phyloP scores from a whole-genome alignment of 2,329 filamentous ascomycete genomes.

The Aspergillus novofumigatus region DNA sequence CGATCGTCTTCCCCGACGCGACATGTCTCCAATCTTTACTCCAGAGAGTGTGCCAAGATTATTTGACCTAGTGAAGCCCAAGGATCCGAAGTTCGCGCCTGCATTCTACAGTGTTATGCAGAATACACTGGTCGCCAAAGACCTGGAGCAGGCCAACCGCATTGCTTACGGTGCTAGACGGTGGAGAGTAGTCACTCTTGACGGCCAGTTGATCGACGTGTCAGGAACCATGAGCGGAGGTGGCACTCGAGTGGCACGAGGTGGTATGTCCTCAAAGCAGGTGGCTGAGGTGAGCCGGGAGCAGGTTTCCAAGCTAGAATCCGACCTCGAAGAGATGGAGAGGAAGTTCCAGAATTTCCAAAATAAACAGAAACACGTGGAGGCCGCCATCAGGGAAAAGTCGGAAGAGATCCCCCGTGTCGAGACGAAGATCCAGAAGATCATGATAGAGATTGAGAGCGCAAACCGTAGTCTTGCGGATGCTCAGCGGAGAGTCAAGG shows the following conservation, averaged over 20 bases:
- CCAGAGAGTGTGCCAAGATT: constrained; percentile 88
- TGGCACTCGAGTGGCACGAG: constrained; percentile 82
- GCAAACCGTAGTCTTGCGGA: constrained; percentile 79
- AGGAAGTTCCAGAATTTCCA: constrained; percentile 79
- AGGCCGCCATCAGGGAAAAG: constrained; percentile 66
- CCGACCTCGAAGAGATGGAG: constrained; percentile 80
- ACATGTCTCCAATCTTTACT: constrained; percentile 75
- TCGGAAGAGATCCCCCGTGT: constrained; percentile 75
- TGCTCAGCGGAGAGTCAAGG: constrained; percentile 77
- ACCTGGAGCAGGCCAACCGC: constrained; percentile 92
- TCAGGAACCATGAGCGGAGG: constrained; percentile 99
- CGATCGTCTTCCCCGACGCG: constrained; percentile 75
- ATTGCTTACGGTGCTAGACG: constrained; percentile 91
- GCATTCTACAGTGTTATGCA: constrained; percentile 95
- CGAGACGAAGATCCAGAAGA: constrained; percentile 88
- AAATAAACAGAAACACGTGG: constrained; percentile 75
- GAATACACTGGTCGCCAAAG: constrained; percentile 87
- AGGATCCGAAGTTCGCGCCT: constrained; percentile 78
- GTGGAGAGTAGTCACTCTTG: constrained; percentile 94
- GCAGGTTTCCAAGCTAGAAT: constrained; percentile 80
- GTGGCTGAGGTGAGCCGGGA: constrained; percentile 83
- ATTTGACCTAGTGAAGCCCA: constrained; percentile 87
- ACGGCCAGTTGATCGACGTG: constrained; percentile 93
- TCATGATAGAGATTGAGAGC: constrained; percentile 82
- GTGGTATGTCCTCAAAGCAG: constrained; percentile 94